Percentiles rank a stretch among this genome's conserved stretches.
These are phyloP conservation scores for Chrysosporium keratinophilum DNA, from an alignment of 2,329 filamentous ascomycete species.

Conservation along the genomic window DNA sequence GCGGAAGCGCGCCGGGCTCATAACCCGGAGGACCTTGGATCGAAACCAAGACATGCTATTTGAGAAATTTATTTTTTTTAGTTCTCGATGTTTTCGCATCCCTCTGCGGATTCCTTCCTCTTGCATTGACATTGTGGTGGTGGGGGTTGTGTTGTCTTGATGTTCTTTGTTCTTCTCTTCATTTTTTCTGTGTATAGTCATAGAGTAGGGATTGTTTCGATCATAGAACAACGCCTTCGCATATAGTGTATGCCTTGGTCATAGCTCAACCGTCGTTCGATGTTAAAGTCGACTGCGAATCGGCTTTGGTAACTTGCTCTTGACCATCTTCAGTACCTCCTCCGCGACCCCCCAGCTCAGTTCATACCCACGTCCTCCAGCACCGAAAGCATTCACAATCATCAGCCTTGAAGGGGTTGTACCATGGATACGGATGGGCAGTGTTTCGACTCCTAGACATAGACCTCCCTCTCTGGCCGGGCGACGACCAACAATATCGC, in stretches of 20 bases:
- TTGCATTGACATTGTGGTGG: background rate
- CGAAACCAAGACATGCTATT: constrained; percentile 18
- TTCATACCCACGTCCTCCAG: constrained; percentile 53
- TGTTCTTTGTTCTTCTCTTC: no score
- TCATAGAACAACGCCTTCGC: background rate
- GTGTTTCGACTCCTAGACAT: constrained; percentile 44
- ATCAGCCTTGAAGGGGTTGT: constrained; percentile 12
- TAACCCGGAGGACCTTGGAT: constrained; percentile 30
- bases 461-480: constrained; percentile 39
- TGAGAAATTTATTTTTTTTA: constrained; percentile 7
- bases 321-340: constrained; percentile 39
- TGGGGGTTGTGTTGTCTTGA: no score
- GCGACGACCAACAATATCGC: constrained; percentile 39
- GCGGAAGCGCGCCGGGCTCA: constrained; percentile 33
- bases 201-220: background rate
- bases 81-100: background rate
- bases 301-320: constrained; percentile 11
- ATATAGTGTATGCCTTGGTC: background rate
- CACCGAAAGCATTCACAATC: constrained; percentile 49
- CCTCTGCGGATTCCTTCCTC: background rate
- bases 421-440: constrained; percentile 15
- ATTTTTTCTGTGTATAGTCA: no score
- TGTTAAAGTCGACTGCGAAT: constrained; percentile 6
- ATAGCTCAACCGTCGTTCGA: background rate
- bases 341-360: constrained; percentile 51